Conservation (phyloP, 352 stramenopile species). For the Globisporangium cylindrosporum region DNA sequence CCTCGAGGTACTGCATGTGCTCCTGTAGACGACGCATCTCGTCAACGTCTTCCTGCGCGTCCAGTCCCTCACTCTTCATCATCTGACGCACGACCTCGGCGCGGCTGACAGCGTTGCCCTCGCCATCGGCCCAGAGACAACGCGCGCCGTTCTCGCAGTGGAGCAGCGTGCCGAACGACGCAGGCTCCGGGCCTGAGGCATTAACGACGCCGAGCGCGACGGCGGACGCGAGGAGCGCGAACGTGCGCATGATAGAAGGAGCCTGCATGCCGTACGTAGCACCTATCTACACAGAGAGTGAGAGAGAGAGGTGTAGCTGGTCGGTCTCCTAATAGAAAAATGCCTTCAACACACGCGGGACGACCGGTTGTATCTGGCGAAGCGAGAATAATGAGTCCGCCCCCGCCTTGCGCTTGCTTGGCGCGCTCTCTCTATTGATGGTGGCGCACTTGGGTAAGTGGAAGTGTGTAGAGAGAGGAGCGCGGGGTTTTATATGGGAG, state of each 20-base stretch:
- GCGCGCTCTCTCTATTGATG: neutral
- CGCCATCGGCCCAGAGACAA: constrained; percentile 57
- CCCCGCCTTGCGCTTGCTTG: neutral
- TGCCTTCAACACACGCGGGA: neutral
- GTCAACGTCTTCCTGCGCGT: constrained; percentile 24
- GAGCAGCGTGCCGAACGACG: constrained; percentile 60
- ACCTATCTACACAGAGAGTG: neutral
- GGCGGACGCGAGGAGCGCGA: constrained; percentile 12
- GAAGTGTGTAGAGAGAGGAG: neutral
- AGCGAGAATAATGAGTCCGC: neutral
- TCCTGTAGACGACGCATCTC: constrained; percentile 50
- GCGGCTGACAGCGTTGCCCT: constrained; percentile 31
- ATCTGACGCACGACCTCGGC: constrained; percentile 62
- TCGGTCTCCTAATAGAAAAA: constrained; percentile 8
- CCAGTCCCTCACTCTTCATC: constrained; percentile 40
- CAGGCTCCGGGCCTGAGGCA: neutral
- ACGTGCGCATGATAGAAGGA: constrained; percentile 11
- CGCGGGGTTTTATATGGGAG: neutral
- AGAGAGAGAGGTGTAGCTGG: neutral
- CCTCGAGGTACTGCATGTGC: constrained; percentile 67
- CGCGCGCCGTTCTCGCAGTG: constrained; percentile 27
- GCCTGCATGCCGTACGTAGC: neutral
- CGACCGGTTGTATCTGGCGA: neutral
- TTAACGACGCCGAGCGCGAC: constrained; percentile 11
- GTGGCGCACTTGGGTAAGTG: neutral